Evolutionary conservation across 345 rosid genomes (phyloP).

Genomic region (Stellera chamaejasme): DNA sequence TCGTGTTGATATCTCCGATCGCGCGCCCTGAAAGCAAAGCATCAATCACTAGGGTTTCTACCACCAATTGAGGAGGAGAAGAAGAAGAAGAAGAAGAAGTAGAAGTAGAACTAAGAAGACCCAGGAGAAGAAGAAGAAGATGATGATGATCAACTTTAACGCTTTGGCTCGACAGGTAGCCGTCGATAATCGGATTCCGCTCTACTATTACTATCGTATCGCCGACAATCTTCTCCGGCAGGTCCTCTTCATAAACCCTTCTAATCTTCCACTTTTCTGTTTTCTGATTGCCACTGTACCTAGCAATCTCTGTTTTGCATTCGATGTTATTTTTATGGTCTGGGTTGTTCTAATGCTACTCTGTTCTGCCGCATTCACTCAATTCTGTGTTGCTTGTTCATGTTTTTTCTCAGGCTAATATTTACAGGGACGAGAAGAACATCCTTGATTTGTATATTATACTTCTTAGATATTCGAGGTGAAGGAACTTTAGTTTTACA

Average conservation of each 20-base stretch:
- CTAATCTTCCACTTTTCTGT: background rate
- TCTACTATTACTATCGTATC: conserved; percentile 70
- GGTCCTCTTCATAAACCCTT: conserved; percentile 25
- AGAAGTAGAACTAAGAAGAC: background rate
- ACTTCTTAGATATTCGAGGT: conserved; percentile 90
- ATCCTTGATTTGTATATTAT: conserved; percentile 84
- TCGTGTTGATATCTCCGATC: too few relatives aligned
- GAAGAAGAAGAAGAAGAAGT: background rate
- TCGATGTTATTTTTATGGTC: too few relatives aligned
- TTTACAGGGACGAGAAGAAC: conserved; percentile 81
- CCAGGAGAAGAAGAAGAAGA: background rate
- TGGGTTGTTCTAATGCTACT: background rate
- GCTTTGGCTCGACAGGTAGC: conserved; percentile 53
- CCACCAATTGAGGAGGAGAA: too few relatives aligned
- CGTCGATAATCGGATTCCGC: conserved; percentile 79
- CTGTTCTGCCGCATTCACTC: background rate
- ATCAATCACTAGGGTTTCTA: too few relatives aligned
- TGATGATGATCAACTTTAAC: conserved; percentile 67
- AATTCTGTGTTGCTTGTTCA: background rate
- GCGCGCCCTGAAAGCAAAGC: too few relatives aligned
- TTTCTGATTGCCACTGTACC: background rate
- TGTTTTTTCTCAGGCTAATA: conserved; percentile 44
- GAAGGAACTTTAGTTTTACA: conserved; percentile 5
- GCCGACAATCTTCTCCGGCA: conserved; percentile 91
- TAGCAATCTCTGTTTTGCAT: background rate